phyloP scores from a whole-genome alignment of 202 grass and related monocot species.

The Setaria viridis region DNA sequence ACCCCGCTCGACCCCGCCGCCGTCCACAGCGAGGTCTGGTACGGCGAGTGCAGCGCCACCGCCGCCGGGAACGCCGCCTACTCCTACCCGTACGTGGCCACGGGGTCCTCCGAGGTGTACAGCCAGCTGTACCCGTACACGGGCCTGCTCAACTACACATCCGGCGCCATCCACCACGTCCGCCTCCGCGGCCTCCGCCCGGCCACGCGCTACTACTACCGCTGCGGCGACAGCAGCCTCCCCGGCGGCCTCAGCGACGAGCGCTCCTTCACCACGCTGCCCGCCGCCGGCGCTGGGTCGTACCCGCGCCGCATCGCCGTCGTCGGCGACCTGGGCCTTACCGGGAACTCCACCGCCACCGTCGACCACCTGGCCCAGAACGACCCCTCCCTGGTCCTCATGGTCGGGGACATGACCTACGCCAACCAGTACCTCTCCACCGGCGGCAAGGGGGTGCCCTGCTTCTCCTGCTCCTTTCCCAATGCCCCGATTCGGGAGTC shows the following conservation, averaged over 20 bases:
- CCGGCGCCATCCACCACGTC: constrained; percentile 84
- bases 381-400: constrained; percentile 68
- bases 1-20: constrained; percentile 65
- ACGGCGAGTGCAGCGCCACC: constrained; percentile 40
- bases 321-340: constrained; percentile 88
- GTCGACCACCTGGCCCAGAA: constrained; percentile 77
- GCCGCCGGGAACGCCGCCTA: background rate
- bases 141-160: constrained; percentile 90
- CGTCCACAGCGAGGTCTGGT: constrained; percentile 73
- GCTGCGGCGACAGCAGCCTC: constrained; percentile 74
- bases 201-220: constrained; percentile 79
- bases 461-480: constrained; percentile 89
- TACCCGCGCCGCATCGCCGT: constrained; percentile 75
- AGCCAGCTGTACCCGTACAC: constrained; percentile 88
- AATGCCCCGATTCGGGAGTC: constrained; percentile 81
- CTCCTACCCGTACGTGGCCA: constrained; percentile 46
- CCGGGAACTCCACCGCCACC: constrained; percentile 85
- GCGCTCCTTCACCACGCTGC: constrained; percentile 69
- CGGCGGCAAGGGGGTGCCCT: constrained; percentile 70
- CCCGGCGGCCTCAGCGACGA: constrained; percentile 61
- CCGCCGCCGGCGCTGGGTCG: constrained; percentile 27
- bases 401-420: constrained; percentile 85
- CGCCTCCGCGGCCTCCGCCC: constrained; percentile 58
- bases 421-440: constrained; percentile 88
- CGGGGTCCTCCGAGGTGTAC: constrained; percentile 70